Evolutionary conservation across 805 yeast genomes (phyloP), one percentile per base, ranked within the genome.

Genomic region (Yamadazyma ubonensis): DNA sequence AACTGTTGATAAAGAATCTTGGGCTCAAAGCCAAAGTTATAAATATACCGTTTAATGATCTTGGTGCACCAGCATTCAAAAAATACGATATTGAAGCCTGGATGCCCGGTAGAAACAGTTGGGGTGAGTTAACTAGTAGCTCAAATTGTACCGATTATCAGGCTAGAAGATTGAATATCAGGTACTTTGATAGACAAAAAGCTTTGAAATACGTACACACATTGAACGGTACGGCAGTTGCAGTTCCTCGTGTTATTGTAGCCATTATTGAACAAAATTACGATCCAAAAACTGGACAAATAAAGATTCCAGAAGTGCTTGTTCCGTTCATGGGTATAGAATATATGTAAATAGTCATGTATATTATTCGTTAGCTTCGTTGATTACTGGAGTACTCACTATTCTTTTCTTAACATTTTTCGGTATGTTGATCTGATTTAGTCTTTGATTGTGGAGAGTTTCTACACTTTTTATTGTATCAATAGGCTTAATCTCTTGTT

Each of bases 11-110:
- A 4, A 40, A 53, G 1, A 80, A 79, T 2, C 66, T 93, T 11
- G 97, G 96, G 0, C 65, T 93, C 3, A 71, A 78, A 15, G 95
- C 96, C 2, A 79, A 88, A 46, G 85, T 91, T 17, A 66, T 93
- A 19, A 78, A 85, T 45, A 88, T 93, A 89, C 97, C 97, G 0
- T 79, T 83, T 18, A 79, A 84, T 46, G 99, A 93, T 57, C 65
- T 93, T 38, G 99, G 99, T 0, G 83, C 96, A 0, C 96, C 99
- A 1, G 98, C 98, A 0, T 79, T 73, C 61, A 82, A 85, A 54
- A 93, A 93, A 58, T 87, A 81, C 57, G 99, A 93, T 52, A 86
- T 90, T 42, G 99, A 93, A 62, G 96, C 90, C 0, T 87, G 96
- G 89, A 91, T 93, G 98, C 98, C 98, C 0, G 97, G 98, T 2